Conservation (phyloP, 768 basidiomycete genomes). For the Gymnopilus junonius region DNA sequence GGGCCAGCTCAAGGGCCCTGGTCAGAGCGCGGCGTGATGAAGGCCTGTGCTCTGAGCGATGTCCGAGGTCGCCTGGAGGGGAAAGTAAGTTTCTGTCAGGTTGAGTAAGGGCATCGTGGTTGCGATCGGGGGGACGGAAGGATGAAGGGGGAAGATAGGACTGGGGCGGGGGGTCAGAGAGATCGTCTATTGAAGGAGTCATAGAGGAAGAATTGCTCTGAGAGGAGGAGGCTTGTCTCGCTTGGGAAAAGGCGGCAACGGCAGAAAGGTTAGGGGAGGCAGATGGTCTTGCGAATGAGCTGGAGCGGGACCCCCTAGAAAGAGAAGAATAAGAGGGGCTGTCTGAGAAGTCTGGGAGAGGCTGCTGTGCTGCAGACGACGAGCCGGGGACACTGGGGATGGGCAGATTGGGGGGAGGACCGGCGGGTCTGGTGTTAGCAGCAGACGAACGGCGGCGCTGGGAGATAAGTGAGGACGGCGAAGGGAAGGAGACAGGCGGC, state of each 20-base stretch:
- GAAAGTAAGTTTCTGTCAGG: conserved; percentile 28
- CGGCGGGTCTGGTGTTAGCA: conserved; percentile 64
- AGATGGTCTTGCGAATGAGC: conserved; percentile 39
- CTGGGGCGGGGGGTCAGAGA: conserved; percentile 62
- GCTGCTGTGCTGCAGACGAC: background rate
- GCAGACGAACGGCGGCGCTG: conserved; percentile 72
- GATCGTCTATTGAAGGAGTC: conserved; percentile 49
- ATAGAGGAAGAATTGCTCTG: conserved; percentile 28
- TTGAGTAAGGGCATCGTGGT: conserved; percentile 26
- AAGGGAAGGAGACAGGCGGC: conserved; percentile 34
- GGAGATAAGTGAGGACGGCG: conserved; percentile 27
- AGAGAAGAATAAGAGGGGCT: conserved; percentile 26
- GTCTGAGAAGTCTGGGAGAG: conserved; percentile 25
- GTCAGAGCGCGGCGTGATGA: conserved; percentile 89
- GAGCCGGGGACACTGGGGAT: conserved; percentile 66
- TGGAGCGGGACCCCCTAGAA: conserved; percentile 35
- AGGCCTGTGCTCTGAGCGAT: conserved; percentile 58
- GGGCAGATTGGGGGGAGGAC: conserved; percentile 74
- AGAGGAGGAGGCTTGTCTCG: conserved; percentile 39
- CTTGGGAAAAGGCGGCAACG: conserved; percentile 65
- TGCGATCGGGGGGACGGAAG: conserved; percentile 31
- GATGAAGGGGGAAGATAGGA: conserved; percentile 50
- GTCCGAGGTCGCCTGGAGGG: conserved; percentile 28
- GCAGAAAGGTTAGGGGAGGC: conserved; percentile 57
- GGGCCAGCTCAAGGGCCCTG: conserved; percentile 82